Evolutionary conservation across 345 rosid species (phyloP), one percentile per base, ranked within the genome.

Genomic region (Aquilaria yunnanensis): DNA sequence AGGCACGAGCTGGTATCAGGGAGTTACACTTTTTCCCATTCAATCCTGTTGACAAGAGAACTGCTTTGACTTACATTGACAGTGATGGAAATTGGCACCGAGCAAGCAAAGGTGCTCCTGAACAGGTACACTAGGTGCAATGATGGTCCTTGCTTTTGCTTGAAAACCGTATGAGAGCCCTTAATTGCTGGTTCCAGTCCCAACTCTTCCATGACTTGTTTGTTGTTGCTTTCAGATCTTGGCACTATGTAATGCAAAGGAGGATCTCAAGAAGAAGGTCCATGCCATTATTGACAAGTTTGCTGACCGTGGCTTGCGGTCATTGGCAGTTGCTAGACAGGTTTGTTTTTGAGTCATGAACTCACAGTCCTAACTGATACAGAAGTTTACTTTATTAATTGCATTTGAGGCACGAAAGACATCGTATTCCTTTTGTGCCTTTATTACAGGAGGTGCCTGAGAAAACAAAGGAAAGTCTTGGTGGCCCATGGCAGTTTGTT

Each of bases 101-200:
- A 56, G 75, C 80, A 16, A 85, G 95, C 79, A 87, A 87, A 83
- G 95, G 95, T 67, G 95, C 95, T 51, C 95, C 95, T n/a, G 90
- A 85, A 74, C 95, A 87, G 80, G 90, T 86, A 75, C 31, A 31
- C 10, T 6, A 33, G n/a, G 45, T 13, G 14, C n/a, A 47, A 14
- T 56, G 53, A 29, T 14, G 43, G 43, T 37, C 43, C 43, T n/a
- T 52, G 9, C 48, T 2, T 29, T 62, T 47, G 1, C 48, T 5
- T 2, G 16, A 3, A 5, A 32, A 16, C 49, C 23, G 37, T 14
- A 45, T 46, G 32, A 30, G 16, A 52, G 12, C 50, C 23, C 7
- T 33, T 16, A 62, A 33, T 3, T 7, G 31, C 57, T 37, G 29
- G 30, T 62, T 48, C 6, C 63, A 61, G 62, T 41, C 32, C 45